phyloP scores from a whole-genome alignment of 169 alveolate genomes.

The Plasmodium blacklocki region DNA sequence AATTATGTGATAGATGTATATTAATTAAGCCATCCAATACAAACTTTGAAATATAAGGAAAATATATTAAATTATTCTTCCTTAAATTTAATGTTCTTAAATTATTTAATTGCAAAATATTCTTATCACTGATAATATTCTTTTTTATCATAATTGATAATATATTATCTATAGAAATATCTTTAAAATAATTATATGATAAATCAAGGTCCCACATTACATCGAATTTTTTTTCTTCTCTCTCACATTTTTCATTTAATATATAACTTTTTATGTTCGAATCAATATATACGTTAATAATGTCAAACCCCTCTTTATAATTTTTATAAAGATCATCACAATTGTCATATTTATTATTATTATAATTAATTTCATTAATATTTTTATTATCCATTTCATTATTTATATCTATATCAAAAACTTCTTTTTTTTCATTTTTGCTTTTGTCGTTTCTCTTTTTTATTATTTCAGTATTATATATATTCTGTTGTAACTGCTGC shows the following conservation, averaged over 20 bases:
- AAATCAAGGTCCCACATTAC: slow-evolving; percentile 41
- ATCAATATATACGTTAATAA: too few relatives aligned
- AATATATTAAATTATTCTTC: slow-evolving; percentile 1
- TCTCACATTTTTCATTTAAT: background rate
- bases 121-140: slow-evolving; percentile 5
- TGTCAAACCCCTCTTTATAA: too few relatives aligned
- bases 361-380: background rate
- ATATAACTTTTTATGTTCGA: background rate
- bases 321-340: background rate
- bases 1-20: slow-evolving; percentile 29
- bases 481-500: background rate
- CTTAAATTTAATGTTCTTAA: slow-evolving; percentile 29
- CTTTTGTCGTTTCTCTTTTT: background rate
- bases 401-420: background rate
- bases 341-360: background rate
- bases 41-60: slow-evolving; percentile 7
- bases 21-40: background rate
- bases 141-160: slow-evolving; percentile 7
- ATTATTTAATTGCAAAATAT: slow-evolving; percentile 15
- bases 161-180: slow-evolving; percentile 16
- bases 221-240: background rate
- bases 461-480: too few relatives aligned
- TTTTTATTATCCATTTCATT: background rate
- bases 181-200: slow-evolving; percentile 22
- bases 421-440: background rate